Base-by-base conservation (phyloP, 306 rosid species). In the Psophocarpus tetragonolobus region DNA sequence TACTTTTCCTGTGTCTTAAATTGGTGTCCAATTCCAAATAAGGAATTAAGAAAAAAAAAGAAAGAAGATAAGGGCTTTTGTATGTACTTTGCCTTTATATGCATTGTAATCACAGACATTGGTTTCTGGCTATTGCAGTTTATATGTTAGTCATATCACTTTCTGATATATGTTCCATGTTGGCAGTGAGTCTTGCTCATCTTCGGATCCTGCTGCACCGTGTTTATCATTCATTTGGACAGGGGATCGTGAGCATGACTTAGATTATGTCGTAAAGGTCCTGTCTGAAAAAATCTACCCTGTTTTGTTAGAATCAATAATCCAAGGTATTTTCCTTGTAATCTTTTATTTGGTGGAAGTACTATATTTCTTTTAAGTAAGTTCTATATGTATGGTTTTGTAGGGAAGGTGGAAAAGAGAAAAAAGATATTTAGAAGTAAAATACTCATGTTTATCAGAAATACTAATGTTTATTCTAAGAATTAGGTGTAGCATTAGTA, bases 101-200 rank as follows among this genome's bases (percentile, higher is more conserved):
- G 3, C 14, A 63, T 69, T 65, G 29, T 17, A 51, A n/a, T 76
- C 20, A 53, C 39, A 27, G 41, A 54, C 58, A 57, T 58, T 66
- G 44, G 64, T 74, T 64, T 54, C n/a, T 36, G 17, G 32, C 0
- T 20, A 56, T 71, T 65, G 26, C 24, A 41, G 24, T 18, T 39
- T 30, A 45, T 68, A 12, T 21, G 21, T 48, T 45, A 45, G 44
- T 67, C 39, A 32, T 73, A 44, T 56, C 41, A 44, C 57, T 13
- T 9, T 72, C 32, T 53, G 48, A 76, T 72, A 33, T 61, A 26
- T 58, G 68, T 60, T 86, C 68, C 76, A 74, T 81, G 77, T 84
- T 83, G 83, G 82, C 97, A 95, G 99, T 12, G 97, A 88, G 71
- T 80, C 78, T 70, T 90, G 97, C 81, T 66, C 67, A 36, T 89